Evolutionary conservation across 2,329 filamentous ascomycete species (phyloP), one percentile per base, ranked within the genome.

Genomic region (Aspergillus sp.): DNA sequence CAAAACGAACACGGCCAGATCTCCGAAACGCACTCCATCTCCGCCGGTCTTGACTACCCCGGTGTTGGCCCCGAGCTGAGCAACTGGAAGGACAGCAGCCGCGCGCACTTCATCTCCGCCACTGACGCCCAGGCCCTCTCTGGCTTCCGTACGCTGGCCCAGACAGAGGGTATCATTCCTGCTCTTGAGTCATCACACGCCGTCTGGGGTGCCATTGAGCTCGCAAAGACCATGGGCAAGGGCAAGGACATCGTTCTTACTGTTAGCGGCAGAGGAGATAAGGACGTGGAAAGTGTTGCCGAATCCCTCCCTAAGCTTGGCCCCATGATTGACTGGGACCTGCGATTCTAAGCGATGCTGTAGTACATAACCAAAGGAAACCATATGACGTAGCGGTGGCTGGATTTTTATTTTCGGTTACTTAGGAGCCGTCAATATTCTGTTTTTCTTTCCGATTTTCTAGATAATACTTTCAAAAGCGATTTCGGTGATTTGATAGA

Each of bases 281-380:
- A 99, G 86, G 95, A 99, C 72, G 95, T 99, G 58, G 93, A 99
- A 84, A 96, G 91, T 69, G 93, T 99, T 51, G 95, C 95, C 0
- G 95, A 99, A 71, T 91, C 96, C 78, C 78, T 99, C 71, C 93
- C 93, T 17, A 89, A 83, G 66, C 76, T 99, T 61, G 93, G 95
- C 0, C 95, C 95, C 7, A 82, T 89, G 80, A 98, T 99, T 75
- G 91, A 82, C 48, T 88, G 85, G 85, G 84, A 87, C 71, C 68
- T 87, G 75, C 79, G 84, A 62, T 86, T 79, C 71, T 77, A 77
- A 69, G 20, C 20, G 20, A 20, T 20, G 20, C 20, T 4, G 20
- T 20, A 20, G 20, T 20, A 20, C 20, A 20, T 20, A 20, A 20
- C 20, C 27, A 30, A 30, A 11, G 27, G 3, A 30, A 30, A 30